phyloP scores from a whole-genome alignment of 306 rosid genomes.

The Inga laurina region DNA sequence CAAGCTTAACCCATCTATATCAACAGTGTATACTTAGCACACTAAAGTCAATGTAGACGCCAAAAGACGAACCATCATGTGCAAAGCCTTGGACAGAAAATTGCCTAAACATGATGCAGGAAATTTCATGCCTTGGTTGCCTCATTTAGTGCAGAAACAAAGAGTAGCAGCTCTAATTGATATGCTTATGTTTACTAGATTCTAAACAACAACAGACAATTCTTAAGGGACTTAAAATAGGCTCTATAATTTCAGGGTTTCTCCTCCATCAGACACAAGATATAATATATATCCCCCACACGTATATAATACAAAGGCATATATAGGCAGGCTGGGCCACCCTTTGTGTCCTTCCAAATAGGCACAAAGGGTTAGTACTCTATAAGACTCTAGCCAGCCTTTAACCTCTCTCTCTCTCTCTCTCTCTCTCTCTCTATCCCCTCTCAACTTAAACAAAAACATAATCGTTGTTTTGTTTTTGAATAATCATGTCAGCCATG shows the following conservation, averaged over 20 bases:
- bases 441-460: neutral
- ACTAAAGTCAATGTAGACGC: neutral
- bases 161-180: neutral
- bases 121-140: constrained; percentile 13
- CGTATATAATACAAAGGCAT: neutral
- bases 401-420: neutral
- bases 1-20: neutral
- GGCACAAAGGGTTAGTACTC: constrained; percentile 14
- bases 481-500: neutral
- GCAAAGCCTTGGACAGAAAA: neutral
- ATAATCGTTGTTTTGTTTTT: neutral
- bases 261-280: neutral
- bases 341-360: constrained; percentile 18
- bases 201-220: constrained; percentile 23
- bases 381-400: neutral
- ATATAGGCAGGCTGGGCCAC: constrained; percentile 24
- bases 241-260: constrained; percentile 23
- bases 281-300: neutral
- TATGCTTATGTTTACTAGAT: constrained; percentile 16
- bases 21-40: neutral
- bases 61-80: constrained; percentile 8
- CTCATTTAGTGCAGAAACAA: neutral
- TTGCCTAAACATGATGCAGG: neutral
- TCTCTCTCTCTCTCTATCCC: neutral
- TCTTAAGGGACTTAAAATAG: neutral